Evolutionary conservation across 768 basidiomycete species (phyloP), one percentile per base, ranked within the genome.

Genomic region (Leccinum uliginosum): DNA sequence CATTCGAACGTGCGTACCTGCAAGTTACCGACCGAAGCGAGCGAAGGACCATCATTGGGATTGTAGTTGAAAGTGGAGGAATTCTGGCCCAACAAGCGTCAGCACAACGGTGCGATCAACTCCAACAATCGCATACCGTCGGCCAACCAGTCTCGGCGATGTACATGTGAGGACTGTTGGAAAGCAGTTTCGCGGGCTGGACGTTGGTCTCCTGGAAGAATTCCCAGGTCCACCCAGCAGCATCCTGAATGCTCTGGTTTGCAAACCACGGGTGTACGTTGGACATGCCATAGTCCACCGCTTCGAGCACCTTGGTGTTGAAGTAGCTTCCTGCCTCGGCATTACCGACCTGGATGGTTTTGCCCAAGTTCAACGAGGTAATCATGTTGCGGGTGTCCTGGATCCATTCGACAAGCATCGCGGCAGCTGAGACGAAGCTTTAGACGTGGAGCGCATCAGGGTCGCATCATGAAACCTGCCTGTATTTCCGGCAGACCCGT

Each of bases 191-290:
- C 1, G 92, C 88, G n/a, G 74, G 67, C 7, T 62, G 71, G 6
- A 91, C 80, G 66, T 95, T 80, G n/a, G 73, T 80, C 10, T 77
- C 67, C 57, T 86, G 64, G 78, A 94, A 97, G 77, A 91, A 98
- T 0, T 80, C 62, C 17, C 75, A 75, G 0, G 92, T 94, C 96
- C 96, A 99, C 6, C 62, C 80, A 0, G 94, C 90, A 0, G 89
- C 86, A 4, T 80, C 63, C 5, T 82, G 70, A 24, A 86, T 83
- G 8, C 81, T 78, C 24, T 87, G 80, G 62, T 87, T 84, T n/a
- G 88, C 95, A 68, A 97, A 98, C 92, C 91, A 94, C 3, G 93
- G 86, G 66, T 96, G 93, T 7, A 93, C 91, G 59, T 97, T 96
- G 6, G 91, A 82, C 87, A 94, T 82, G 51, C 88, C 89, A 62